Evolutionary conservation across 306 rosid genomes (phyloP).

Genomic region (Ormosia emarginata): DNA sequence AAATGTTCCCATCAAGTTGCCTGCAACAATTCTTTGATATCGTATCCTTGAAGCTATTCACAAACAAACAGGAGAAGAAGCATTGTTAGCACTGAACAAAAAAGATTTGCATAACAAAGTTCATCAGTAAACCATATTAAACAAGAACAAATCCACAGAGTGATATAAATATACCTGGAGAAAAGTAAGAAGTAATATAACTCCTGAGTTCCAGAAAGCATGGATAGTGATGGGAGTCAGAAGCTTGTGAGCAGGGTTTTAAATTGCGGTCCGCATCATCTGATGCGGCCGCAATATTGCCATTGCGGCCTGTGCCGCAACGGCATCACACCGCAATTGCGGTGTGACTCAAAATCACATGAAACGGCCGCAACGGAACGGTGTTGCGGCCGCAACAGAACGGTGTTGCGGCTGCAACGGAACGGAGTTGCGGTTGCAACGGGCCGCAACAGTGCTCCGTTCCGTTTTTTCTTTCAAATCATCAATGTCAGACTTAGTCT

Average conservation of each 20-base stretch:
- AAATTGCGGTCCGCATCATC: too few relatives aligned
- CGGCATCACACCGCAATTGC: too few relatives aligned
- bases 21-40: constrained; percentile 78
- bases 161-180: constrained; percentile 44
- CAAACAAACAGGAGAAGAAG: constrained; percentile 4
- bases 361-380: too few relatives aligned
- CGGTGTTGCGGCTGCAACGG: too few relatives aligned
- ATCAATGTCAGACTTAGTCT: too few relatives aligned
- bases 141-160: not conserved
- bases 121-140: not conserved
- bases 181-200: constrained; percentile 59
- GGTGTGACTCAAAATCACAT: too few relatives aligned
- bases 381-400: too few relatives aligned
- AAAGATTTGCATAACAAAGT: not conserved
- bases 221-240: constrained; percentile 73
- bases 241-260: constrained; percentile 74
- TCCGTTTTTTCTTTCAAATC: too few relatives aligned
- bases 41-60: constrained; percentile 68
- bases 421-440: too few relatives aligned
- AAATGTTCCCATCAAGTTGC: constrained; percentile 35
- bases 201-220: constrained; percentile 77
- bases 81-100: not conserved
- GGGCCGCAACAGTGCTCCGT: too few relatives aligned
- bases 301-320: too few relatives aligned
- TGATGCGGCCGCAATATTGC: too few relatives aligned